A percentile compares a stretch with the other conserved stretches of the same genome.
Conservation (phyloP, 257 asterid genomes). For the Fraxinus quadrangulata region DNA sequence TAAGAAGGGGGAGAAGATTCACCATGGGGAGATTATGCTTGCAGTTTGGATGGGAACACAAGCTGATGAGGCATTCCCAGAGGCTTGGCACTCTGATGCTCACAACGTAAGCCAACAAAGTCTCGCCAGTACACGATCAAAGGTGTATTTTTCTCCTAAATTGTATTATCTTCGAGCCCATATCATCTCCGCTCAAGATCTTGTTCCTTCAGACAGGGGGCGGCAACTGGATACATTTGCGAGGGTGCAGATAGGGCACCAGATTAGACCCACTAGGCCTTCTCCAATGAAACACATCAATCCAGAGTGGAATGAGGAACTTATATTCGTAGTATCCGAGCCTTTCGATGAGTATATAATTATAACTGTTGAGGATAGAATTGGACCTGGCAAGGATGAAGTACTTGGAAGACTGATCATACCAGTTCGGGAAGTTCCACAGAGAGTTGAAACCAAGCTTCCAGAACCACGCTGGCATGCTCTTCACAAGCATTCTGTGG, state of each 20-base stretch:
- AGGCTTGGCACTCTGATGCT: conserved; percentile 94
- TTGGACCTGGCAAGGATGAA: conserved; percentile 56
- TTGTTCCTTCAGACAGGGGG: conserved; percentile 58
- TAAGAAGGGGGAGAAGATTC: conserved; percentile 55
- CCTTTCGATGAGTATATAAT: conserved; percentile 71
- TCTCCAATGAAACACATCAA: conserved; percentile 43
- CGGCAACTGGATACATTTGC: conserved; percentile 54
- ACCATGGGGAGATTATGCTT: conserved; percentile 77
- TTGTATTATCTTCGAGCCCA: conserved; percentile 74
- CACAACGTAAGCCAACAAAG: conserved; percentile 59
- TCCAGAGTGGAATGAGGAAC: conserved; percentile 91
- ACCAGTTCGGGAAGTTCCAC: conserved; percentile 53
- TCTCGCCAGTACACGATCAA: conserved; percentile 62
- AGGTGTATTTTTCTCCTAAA: conserved; percentile 77
- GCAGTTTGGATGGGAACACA: conserved; percentile 97
- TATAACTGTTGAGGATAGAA: conserved; percentile 63
- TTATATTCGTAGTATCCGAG: conserved; percentile 78
- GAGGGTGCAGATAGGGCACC: conserved; percentile 65
- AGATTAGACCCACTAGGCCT: conserved; percentile 64
- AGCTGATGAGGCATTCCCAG: conserved; percentile 89
- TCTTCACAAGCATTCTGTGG: conserved; percentile 52
- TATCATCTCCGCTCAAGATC: conserved; percentile 79
- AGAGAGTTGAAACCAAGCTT: conserved; percentile 53
- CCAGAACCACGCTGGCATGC: conserved; percentile 72
- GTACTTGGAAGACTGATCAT: conserved; percentile 59